These are phyloP conservation scores for Colletotrichum simmondsii DNA, from an alignment of 2,329 filamentous ascomycete genomes.

Conservation along the genomic window DNA sequence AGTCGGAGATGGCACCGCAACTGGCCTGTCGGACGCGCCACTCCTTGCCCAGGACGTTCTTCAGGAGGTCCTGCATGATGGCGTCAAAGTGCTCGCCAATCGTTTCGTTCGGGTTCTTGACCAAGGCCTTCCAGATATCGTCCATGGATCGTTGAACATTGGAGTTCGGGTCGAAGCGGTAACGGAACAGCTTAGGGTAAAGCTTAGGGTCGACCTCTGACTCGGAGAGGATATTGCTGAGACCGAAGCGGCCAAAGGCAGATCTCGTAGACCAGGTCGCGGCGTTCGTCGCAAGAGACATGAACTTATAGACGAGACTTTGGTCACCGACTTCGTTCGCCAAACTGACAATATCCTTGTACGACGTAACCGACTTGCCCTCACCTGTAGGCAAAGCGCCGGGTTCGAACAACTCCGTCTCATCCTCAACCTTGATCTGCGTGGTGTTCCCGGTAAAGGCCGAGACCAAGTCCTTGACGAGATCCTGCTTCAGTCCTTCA, in stretches of 20 bases:
- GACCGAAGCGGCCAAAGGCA: constrained; percentile 92
- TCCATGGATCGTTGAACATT: constrained; percentile 97
- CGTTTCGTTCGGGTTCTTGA: constrained; percentile 83
- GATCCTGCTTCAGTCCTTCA: constrained; percentile 78
- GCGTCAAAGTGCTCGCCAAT: constrained; percentile 86
- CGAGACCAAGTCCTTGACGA: constrained; percentile 88
- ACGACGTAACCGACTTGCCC: constrained; percentile 89
- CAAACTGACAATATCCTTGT: constrained; percentile 95
- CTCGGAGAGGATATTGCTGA: constrained; percentile 91
- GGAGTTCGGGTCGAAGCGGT: constrained; percentile 92
- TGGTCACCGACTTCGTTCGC: constrained; percentile 98
- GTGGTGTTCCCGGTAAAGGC: constrained; percentile 85
- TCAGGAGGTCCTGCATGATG: constrained; percentile 88
- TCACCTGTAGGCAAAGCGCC: constrained; percentile 91
- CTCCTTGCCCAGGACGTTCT: constrained; percentile 87
- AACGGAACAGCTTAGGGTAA: constrained; percentile 94
- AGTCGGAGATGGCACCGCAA: constrained; percentile 87
- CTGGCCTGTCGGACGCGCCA: constrained; percentile 95
- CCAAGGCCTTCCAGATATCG: constrained; percentile 96
- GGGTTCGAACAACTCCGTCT: constrained; percentile 93
- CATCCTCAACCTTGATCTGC: constrained; percentile 84
- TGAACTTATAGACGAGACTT: constrained; percentile 97
- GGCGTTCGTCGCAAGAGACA: constrained; percentile 95
- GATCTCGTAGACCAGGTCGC: constrained; percentile 98
- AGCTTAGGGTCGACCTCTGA: constrained; percentile 91